Evolutionary conservation across 1,139 yeast species (phyloP).

Genomic region (Lodderomyces pseudojiufengensis): DNA sequence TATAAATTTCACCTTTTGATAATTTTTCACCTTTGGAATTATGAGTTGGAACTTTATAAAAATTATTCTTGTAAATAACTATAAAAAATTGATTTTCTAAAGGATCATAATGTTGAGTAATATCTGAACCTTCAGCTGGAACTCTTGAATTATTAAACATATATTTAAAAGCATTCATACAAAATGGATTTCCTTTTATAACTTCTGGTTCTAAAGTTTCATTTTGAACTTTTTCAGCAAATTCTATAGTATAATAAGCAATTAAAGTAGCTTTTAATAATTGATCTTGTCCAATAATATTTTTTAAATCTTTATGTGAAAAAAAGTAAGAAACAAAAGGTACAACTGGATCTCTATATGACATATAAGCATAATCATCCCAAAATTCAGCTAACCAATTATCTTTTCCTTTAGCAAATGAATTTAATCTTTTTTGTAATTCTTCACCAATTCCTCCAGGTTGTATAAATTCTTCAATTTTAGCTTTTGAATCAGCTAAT

Average conservation of each 20-base stretch:
- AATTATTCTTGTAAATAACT: constrained; percentile 73
- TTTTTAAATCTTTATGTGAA: constrained; percentile 67
- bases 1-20: constrained; percentile 60
- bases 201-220: constrained; percentile 74
- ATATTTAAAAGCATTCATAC: constrained; percentile 89
- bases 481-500: constrained; percentile 50
- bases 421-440: constrained; percentile 63
- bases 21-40: constrained; percentile 51
- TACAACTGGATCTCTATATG: constrained; percentile 88
- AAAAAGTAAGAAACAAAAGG: constrained; percentile 93
- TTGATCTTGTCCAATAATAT: constrained; percentile 63
- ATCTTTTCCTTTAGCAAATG: constrained; percentile 58
- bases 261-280: constrained; percentile 67
- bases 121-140: constrained; percentile 60
- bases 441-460: constrained; percentile 55
- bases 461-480: constrained; percentile 63
- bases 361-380: constrained; percentile 92
- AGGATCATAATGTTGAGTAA: constrained; percentile 48
- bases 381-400: constrained; percentile 94
- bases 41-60: constrained; percentile 77
- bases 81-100: constrained; percentile 65
- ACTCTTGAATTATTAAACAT: constrained; percentile 90
- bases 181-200: constrained; percentile 76
- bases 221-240: constrained; percentile 51
- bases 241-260: constrained; percentile 53